Evolutionary conservation across 1,139 yeast species (phyloP).

Genomic region (Zygosaccharomyces sapae): DNA sequence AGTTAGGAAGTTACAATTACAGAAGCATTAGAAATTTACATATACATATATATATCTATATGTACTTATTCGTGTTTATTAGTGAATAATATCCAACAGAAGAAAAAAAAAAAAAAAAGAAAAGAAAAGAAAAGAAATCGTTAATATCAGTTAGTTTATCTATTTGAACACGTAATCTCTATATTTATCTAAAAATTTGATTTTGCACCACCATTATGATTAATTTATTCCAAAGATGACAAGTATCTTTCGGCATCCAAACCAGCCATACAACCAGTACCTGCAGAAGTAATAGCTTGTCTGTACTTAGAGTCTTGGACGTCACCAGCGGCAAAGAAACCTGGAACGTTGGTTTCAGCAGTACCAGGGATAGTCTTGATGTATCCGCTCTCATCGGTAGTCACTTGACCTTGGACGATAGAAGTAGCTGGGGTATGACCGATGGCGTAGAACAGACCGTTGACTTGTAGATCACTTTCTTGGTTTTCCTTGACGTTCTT

Average conservation of each 20-base stretch:
- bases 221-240: conserved; percentile 54
- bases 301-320: conserved; percentile 95
- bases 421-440: conserved; percentile 95
- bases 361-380: conserved; percentile 86
- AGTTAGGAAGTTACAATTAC: conserved; percentile 62
- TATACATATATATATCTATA: conserved; percentile 1
- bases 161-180: neutral
- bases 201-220: neutral
- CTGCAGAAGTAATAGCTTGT: conserved; percentile 99
- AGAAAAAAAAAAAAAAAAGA: neutral
- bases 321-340: conserved; percentile 98
- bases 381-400: conserved; percentile 84
- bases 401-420: conserved; percentile 70
- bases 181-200: neutral
- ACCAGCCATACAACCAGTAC: conserved; percentile 99
- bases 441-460: conserved; percentile 94
- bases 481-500: conserved; percentile 71
- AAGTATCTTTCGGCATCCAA: conserved; percentile 86
- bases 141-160: neutral
- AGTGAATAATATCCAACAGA: neutral
- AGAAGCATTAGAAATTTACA: conserved; percentile 34
- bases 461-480: conserved; percentile 64
- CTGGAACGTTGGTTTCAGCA: conserved; percentile 75
- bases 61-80: conserved; percentile 4
- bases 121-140: neutral